Evolutionary conservation across 129 eudicot genomes (phyloP).

Genomic region (Flaveria trinervia): DNA sequence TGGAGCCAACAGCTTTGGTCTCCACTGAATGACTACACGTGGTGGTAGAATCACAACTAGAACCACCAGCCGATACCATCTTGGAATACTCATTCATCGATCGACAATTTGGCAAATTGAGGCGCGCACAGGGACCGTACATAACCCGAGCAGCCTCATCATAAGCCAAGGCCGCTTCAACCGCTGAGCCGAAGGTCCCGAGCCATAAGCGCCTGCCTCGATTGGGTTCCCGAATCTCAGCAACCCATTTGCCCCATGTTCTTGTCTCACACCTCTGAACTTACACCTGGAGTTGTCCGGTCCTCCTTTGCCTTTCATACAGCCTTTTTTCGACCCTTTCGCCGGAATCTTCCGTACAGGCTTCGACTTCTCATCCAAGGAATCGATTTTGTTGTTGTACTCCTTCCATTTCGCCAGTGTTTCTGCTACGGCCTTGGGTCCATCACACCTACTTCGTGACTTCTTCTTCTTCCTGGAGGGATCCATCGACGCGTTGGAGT

Average conservation of each 20-base stretch:
- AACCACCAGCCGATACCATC: background rate
- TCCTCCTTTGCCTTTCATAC: slow-evolving; percentile 98
- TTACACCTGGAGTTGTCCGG: slow-evolving; percentile 62
- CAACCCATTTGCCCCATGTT: slow-evolving; percentile 99
- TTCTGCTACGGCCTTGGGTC: slow-evolving; percentile 54
- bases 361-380: background rate
- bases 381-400: slow-evolving; percentile 46
- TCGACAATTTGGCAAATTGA: slow-evolving; percentile 43
- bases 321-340: slow-evolving; percentile 86
- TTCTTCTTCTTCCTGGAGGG: slow-evolving; percentile 53
- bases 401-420: slow-evolving; percentile 78
- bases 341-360: slow-evolving; percentile 53
- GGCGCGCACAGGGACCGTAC: slow-evolving; percentile 75
- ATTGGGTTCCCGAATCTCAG: slow-evolving; percentile 89
- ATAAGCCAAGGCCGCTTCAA: slow-evolving; percentile 84
- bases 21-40: slow-evolving; percentile 39
- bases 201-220: slow-evolving; percentile 76
- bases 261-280: slow-evolving; percentile 90
- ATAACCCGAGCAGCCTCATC: slow-evolving; percentile 87
- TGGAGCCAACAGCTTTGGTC: background rate
- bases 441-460: slow-evolving; percentile 47
- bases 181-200: slow-evolving; percentile 69
- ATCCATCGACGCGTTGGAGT: slow-evolving; percentile 31
- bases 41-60: slow-evolving; percentile 36
- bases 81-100: slow-evolving; percentile 4